Conservation (phyloP, 768 basidiomycete species). For the Wakefieldia striispora region DNA sequence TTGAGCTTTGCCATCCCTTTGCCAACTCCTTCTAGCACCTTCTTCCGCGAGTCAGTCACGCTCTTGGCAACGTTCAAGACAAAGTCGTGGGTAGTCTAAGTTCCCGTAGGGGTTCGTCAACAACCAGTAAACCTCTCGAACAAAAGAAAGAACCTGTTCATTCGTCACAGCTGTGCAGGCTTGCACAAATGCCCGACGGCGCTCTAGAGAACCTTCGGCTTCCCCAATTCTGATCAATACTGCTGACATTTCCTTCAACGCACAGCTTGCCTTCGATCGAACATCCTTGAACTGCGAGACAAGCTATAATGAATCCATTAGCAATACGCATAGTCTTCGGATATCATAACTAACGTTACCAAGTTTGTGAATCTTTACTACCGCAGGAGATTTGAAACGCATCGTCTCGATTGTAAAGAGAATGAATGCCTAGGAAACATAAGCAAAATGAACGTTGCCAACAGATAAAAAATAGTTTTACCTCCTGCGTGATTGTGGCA, state of each 20-base stretch:
- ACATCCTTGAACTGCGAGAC: constrained; percentile 64
- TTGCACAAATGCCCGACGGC: constrained; percentile 50
- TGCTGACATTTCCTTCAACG: constrained; percentile 58
- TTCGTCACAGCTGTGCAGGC: constrained; percentile 44
- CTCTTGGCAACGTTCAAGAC: constrained; percentile 60
- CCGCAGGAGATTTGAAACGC: constrained; percentile 69
- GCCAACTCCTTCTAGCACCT: constrained; percentile 66
- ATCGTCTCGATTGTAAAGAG: constrained; percentile 66
- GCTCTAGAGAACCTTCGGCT: constrained; percentile 49
- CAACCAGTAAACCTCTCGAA: not conserved
- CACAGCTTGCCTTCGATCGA: constrained; percentile 48
- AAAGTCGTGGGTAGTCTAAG: constrained; percentile 67
- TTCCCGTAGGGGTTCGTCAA: not conserved
- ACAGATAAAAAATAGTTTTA: constrained; percentile 16
- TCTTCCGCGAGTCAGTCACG: constrained; percentile 67
- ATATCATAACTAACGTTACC: constrained; percentile 50
- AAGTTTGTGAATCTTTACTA: constrained; percentile 72
- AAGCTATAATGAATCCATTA: constrained; percentile 43
- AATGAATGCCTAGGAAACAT: constrained; percentile 57
- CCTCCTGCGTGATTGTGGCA: constrained; percentile 75
- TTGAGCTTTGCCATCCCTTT: constrained; percentile 64
- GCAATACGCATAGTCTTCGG: not conserved
- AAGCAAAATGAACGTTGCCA: not conserved
- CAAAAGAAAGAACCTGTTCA: constrained; percentile 30
- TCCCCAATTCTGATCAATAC: constrained; percentile 51